Base-by-base conservation (phyloP, 2,329 filamentous ascomycete species). In the Aschersonia sp. region DNA sequence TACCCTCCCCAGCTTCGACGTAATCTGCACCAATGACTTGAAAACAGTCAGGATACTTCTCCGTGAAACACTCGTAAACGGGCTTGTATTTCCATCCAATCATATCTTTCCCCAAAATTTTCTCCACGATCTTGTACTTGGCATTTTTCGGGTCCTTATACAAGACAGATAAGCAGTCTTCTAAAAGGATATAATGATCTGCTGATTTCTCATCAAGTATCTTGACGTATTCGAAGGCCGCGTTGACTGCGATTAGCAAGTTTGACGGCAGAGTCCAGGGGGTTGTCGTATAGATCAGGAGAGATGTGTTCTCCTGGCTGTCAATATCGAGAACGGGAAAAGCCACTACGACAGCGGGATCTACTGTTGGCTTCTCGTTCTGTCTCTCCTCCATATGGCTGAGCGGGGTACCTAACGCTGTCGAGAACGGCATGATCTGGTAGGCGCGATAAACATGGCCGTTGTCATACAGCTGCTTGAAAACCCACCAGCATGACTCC, bases 401-500 rank as follows among this genome's bases (percentile, higher is more conserved):
- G 56, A 96, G 72, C 5, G 88, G 84, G 3, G 89, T 96, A 48
- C 85, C 88, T 59, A 95, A 76, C 12, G 83, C 87, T 2, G 88
- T 96, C 32, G 87, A 95, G 66, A 90, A 97, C 10, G 90, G 90
- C 86, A 97, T 92, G 52, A 97, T 87, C 60, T 82, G 81, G 65
- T 92, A 85, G 42, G 87, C 89, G 56, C 87, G 85, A 63, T 96
- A 97, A 48, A 96, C 87, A 52, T 84, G 73, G 49, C 81, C 85
- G 68, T 95, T 94, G 57, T 94, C 85, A 63, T 87, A 94, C 30
- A 96, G 74, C 62, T 90, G 80, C 70, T 92, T 94, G 72, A 95
- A 95, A 22, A 92, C 85, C 89, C 90, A 96, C 90, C 90, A 97
- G 54, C 86, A 80, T 0, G 85, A 84, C 69, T 96, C 90, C 90